Base-by-base conservation (phyloP, 441 rosid genomes). In the Populus trichocarpa region DNA sequence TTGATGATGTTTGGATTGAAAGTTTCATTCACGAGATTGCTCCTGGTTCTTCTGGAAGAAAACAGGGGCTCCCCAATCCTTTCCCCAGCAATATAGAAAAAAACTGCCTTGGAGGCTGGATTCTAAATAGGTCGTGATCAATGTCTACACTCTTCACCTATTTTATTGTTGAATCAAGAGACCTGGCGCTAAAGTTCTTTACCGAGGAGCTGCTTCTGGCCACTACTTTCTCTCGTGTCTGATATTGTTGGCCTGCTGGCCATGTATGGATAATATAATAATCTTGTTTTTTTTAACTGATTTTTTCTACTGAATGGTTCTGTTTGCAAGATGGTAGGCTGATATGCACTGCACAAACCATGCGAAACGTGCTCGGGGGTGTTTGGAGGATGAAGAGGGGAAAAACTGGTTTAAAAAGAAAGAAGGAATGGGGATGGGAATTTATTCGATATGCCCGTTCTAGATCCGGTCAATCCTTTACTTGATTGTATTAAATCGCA, bases 1-100 rank as follows among this genome's bases (percentile, higher is more conserved):
- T 92, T 81, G 99, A 93, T 73, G 84, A 92, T 76, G 90, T 96
- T 9, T 93, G 92, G 92, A 93, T 96, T 79, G 97, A 92, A 68
- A 85, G 97, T 75, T 23, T 67, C 46, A 40, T 40, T 11, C 46
- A 40, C 7, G 14, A 40, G 46, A 40, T 40, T 40, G 57, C 57
- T 46, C 16, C 53, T 18, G 6, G 5, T 46, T 46, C 16, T 13
- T 46, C 18, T 46, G 53, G 53, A 0, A 14, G 18, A 13, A 46
- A 46, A 46, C 53, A 13, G 53, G 5, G 2, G 18, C 18, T 14
- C 57, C 20, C 57, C 18, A 14, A 4, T 14, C 57, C 20, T 46
- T 46, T 46, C 57, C 57, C 57, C 20, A 46, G 57, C 57, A 46
- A 14, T 13, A 46, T 13, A 14, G 20, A 46, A 14, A 46, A 14